Evolutionary conservation across 345 rosid genomes (phyloP).

Genomic region (Noccaea bulbosa): DNA sequence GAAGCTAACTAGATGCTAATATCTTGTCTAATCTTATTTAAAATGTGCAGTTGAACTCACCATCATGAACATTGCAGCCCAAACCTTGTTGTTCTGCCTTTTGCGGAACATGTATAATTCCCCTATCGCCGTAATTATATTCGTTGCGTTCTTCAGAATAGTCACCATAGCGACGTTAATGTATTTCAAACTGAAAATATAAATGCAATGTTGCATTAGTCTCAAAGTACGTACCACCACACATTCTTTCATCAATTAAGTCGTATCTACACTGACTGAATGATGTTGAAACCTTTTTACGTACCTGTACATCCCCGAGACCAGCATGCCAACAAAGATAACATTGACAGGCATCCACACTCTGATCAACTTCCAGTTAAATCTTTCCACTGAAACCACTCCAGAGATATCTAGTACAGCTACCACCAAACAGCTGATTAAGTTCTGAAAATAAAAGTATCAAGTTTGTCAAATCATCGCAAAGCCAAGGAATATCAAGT

Average conservation of each 20-base stretch:
- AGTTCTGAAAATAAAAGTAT: conserved; percentile 59
- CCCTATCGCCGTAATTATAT: conserved; percentile 87
- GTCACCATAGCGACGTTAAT: conserved; percentile 97
- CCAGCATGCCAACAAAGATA: conserved; percentile 93
- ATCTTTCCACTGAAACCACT: conserved; percentile 69
- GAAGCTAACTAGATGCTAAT: no score
- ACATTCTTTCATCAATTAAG: conserved; percentile 1
- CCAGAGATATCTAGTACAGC: conserved; percentile 55
- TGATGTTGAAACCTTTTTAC: conserved; percentile 45
- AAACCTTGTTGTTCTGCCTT: conserved; percentile 86
- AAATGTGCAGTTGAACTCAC: conserved; percentile 41
- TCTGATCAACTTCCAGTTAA: conserved; percentile 80
- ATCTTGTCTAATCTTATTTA: background rate
- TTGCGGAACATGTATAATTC: conserved; percentile 82
- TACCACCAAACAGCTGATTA: conserved; percentile 71
- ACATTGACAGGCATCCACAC: conserved; percentile 92
- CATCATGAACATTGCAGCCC: conserved; percentile 96
- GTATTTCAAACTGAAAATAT: conserved; percentile 77
- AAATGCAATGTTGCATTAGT: conserved; percentile 22
- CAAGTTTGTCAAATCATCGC: background rate
- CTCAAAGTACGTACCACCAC: background rate
- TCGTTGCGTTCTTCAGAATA: conserved; percentile 88
- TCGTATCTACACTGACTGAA: conserved; percentile 2
- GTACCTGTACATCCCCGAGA: conserved; percentile 98
- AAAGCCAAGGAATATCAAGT: background rate